A percentile compares a stretch with the other conserved stretches of the same genome.
phyloP scores from a whole-genome alignment of 2,329 filamentous ascomycete species.

The Graphium sp. region DNA sequence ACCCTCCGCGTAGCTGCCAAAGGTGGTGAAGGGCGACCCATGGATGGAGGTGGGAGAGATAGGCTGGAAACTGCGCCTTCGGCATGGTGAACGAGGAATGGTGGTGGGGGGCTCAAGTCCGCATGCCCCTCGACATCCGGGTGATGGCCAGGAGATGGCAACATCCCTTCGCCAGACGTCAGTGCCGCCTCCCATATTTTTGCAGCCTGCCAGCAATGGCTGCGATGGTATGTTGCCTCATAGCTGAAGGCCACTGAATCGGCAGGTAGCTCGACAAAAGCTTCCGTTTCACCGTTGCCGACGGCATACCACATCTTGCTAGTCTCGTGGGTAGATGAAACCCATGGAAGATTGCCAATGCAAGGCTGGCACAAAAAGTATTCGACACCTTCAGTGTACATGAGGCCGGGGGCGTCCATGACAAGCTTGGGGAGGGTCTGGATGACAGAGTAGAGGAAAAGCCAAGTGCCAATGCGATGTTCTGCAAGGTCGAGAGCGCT shows the following conservation, averaged over 20 bases:
- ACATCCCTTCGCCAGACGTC: slow-evolving; percentile 10
- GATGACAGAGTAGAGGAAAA: slow-evolving; percentile 65
- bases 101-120: slow-evolving; percentile 3
- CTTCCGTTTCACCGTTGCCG: slow-evolving; percentile 36
- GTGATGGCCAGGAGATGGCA: slow-evolving; percentile 8
- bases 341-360: slow-evolving; percentile 57
- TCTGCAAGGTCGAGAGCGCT: slow-evolving; percentile 51
- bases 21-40: no score
- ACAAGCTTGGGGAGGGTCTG: slow-evolving; percentile 66
- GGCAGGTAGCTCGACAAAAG: slow-evolving; percentile 38
- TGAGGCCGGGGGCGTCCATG: slow-evolving; percentile 55
- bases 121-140: slow-evolving; percentile 1
- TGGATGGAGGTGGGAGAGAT: no score
- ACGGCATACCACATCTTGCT: slow-evolving; percentile 61
- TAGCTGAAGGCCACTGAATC: slow-evolving; percentile 45
- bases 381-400: slow-evolving; percentile 55
- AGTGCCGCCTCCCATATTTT: slow-evolving; percentile 26
- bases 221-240: slow-evolving; percentile 41
- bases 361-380: slow-evolving; percentile 70
- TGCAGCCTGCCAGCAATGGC: slow-evolving; percentile 37
- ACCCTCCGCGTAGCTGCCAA: no score
- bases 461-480: slow-evolving; percentile 60
- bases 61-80: no score
- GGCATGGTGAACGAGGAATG: slow-evolving; percentile 4
- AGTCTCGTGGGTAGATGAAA: slow-evolving; percentile 44